Evolutionary conservation across 306 rosid species (phyloP).

Genomic region (Cicer bijugum): DNA sequence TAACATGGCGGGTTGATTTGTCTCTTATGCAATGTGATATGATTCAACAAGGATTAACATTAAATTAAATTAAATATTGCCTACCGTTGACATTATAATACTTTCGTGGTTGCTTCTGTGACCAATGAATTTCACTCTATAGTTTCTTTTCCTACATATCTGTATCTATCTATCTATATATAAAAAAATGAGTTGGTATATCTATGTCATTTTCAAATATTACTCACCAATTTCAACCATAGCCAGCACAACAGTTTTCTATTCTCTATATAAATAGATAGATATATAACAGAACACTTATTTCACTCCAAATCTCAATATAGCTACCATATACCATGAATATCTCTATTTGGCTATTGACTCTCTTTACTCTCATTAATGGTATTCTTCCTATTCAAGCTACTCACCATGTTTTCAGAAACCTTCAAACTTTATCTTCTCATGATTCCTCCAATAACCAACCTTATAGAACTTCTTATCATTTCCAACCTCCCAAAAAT

Average conservation of each 20-base stretch:
- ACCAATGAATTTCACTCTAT: slow-evolving; percentile 24
- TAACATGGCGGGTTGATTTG: too few species aligned
- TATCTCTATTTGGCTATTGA: slow-evolving; percentile 43
- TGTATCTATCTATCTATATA: neutral
- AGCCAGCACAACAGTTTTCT: slow-evolving; percentile 1
- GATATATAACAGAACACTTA: neutral
- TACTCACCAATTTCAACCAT: slow-evolving; percentile 3
- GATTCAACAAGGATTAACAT: too few species aligned
- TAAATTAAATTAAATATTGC: neutral
- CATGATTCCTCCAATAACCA: slow-evolving; percentile 48
- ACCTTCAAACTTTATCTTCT: slow-evolving; percentile 46
- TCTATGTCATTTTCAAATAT: neutral
- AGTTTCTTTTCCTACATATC: neutral
- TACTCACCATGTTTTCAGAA: slow-evolving; percentile 53
- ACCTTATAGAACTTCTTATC: slow-evolving; percentile 87
- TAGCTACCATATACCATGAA: slow-evolving; percentile 41
- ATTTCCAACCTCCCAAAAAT: slow-evolving; percentile 87
- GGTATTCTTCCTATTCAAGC: slow-evolving; percentile 58
- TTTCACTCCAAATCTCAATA: slow-evolving; percentile 33
- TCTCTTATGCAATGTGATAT: too few species aligned
- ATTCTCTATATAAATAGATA: slow-evolving; percentile 46
- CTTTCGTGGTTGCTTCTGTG: slow-evolving; percentile 42
- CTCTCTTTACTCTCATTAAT: slow-evolving; percentile 44
- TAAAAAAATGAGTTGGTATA: neutral
- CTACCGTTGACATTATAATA: neutral